Evolutionary conservation across 371 early-diverging fungal genomes (phyloP), one percentile per base, ranked within the genome.

Genomic region (Mortierella sp.): DNA sequence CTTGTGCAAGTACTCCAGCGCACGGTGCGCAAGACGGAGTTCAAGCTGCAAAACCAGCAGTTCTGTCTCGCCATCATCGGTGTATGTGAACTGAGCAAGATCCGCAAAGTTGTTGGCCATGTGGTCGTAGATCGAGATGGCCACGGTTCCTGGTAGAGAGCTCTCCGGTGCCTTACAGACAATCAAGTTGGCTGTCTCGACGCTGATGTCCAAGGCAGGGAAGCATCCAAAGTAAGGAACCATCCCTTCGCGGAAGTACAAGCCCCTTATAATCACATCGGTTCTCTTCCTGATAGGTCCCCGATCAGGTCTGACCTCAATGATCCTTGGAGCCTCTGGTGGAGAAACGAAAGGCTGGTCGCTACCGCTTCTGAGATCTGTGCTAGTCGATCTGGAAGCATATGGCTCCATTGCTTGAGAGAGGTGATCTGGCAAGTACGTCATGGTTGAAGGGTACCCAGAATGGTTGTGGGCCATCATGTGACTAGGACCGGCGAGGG

Each of bases 181-280:
- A 19, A 76, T 63, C 27, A 68, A 45, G 7, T 41, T 61, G 10
- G 76, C 57, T 0, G 68, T 76, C 34, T 63, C 76, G 19, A 76
- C 52, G 0, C 57, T 46, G 25, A 76, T 61, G 25, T 76, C 76
- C 21, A 57, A 57, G 0, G 76, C 76, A 1, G 68, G 69, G 13
- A 68, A 76, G 39, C 63, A 64, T 12, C 76, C 76, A 60, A 76
- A 76, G 28, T 64, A 76, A n/a, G 76, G 65, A 4, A 76, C 62
- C 76, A 76, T 76, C 3, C 76, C 76, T 5, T 68, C 76, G 17
- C 59, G 52, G 28, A 76, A 76, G 45, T 29, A 76, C 19, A 64
- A 31, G 2, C 69, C 76, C 14, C 76, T 64, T 9, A 76, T 43
- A 24, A 61, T 44, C 37, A 76, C 76, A 52, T 68, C 69, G 0